A percentile compares a stretch with the other conserved stretches of the same genome.
Evolutionary conservation across 176 grass and related monocot species (phyloP).

Genomic region (Luzula sylvatica): DNA sequence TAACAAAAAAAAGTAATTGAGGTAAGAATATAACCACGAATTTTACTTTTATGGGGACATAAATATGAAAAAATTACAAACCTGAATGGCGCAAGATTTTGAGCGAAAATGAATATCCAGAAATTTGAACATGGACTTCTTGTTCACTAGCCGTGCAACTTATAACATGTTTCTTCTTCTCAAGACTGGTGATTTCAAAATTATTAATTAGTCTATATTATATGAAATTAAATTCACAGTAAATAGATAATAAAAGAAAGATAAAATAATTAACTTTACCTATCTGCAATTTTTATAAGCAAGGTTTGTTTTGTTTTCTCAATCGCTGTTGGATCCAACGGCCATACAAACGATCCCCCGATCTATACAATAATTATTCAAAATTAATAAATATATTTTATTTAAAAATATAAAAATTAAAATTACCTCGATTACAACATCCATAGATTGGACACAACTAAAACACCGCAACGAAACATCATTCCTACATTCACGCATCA

Average conservation of each 20-base stretch:
- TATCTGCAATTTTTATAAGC: conserved; percentile 93
- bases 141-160: conserved; percentile 64
- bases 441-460: conserved; percentile 60
- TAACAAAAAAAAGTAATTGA: conserved; percentile 7
- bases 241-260: conserved; percentile 1
- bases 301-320: conserved; percentile 90
- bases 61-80: no score
- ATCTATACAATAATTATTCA: conserved; percentile 35
- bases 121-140: conserved; percentile 71
- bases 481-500: no score
- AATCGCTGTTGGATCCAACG: conserved; percentile 71
- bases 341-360: conserved; percentile 94
- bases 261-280: conserved; percentile 33
- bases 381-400: conserved; percentile 2
- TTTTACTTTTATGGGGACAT: conserved; percentile 4
- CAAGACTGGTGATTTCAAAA: conserved; percentile 44
- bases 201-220: no score
- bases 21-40: conserved; percentile 12
- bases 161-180: conserved; percentile 52
- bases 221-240: conserved; percentile 10
- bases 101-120: conserved; percentile 86
- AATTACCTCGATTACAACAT: conserved; percentile 89
- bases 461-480: no score
- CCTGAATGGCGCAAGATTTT: conserved; percentile 55
- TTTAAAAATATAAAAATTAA: neutral